These are phyloP conservation scores for Conoideocrella luteorostrata DNA, from an alignment of 2,329 filamentous ascomycete species.

Conservation along the genomic window DNA sequence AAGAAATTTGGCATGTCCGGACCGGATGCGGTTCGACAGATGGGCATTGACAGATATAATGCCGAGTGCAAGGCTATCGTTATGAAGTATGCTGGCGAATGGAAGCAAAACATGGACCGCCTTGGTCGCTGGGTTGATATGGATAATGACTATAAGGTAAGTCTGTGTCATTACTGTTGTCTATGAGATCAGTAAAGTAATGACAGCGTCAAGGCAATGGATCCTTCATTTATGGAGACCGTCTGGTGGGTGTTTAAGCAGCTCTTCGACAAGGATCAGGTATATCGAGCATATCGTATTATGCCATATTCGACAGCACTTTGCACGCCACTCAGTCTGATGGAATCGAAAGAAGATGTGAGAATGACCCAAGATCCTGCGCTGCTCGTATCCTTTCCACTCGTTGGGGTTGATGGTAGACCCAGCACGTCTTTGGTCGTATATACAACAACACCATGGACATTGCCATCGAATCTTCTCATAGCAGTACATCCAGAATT, in stretches of 20 bases:
- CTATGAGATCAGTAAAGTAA: background rate
- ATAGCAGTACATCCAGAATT: conserved; percentile 70
- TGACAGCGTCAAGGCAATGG: conserved; percentile 53
- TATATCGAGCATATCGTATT: conserved; percentile 67
- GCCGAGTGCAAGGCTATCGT: conserved; percentile 79
- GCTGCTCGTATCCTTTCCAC: conserved; percentile 64
- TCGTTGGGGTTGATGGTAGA: conserved; percentile 55
- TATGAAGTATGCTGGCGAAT: conserved; percentile 75
- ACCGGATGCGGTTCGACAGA: conserved; percentile 70
- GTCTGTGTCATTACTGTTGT: background rate
- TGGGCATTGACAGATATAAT: conserved; percentile 80
- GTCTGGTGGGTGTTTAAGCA: conserved; percentile 76
- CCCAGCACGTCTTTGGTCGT: conserved; percentile 50
- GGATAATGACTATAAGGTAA: conserved; percentile 69
- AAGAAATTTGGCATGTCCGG: conserved; percentile 80
- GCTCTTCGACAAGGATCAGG: conserved; percentile 63
- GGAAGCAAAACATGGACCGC: conserved; percentile 69
- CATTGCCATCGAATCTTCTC: conserved; percentile 68
- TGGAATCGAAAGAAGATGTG: conserved; percentile 70
- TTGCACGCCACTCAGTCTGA: conserved; percentile 68
- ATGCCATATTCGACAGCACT: conserved; percentile 73
- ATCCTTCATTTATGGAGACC: conserved; percentile 68
- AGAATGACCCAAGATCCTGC: conserved; percentile 70
- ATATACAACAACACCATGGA: conserved; percentile 71
- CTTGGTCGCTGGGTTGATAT: conserved; percentile 74